phyloP scores from a whole-genome alignment of 2,329 filamentous ascomycete species.

The Hortaea werneckii region DNA sequence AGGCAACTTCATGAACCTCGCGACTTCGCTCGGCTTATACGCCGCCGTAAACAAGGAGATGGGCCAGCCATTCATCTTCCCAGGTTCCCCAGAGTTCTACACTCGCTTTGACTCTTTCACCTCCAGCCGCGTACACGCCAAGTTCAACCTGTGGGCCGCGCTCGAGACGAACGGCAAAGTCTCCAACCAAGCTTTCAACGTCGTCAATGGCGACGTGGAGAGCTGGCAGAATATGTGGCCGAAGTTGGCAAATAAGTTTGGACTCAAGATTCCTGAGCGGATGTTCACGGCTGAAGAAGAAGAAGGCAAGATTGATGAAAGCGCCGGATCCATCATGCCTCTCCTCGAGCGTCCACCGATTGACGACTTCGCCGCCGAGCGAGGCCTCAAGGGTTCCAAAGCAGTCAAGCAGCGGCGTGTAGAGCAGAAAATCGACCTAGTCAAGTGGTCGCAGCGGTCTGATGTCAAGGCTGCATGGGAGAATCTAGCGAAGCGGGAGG shows the following conservation, averaged over 20 bases:
- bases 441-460: too few relatives aligned
- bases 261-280: conserved; percentile 17
- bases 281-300: conserved; percentile 5
- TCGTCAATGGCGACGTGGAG: conserved; percentile 33
- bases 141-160: conserved; percentile 26
- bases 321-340: too few relatives aligned
- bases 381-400: too few relatives aligned
- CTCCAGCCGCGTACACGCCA: conserved; percentile 15
- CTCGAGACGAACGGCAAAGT: conserved; percentile 19
- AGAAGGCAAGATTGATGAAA: background rate
- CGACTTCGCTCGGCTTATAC: conserved; percentile 22
- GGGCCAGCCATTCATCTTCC: conserved; percentile 17
- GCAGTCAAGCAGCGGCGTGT: too few relatives aligned
- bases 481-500: too few relatives aligned
- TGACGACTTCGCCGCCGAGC: too few relatives aligned
- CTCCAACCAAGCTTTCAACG: conserved; percentile 34
- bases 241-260: conserved; percentile 28
- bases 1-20: conserved; percentile 30
- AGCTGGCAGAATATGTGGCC: conserved; percentile 37
- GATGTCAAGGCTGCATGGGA: too few relatives aligned
- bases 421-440: too few relatives aligned
- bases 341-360: too few relatives aligned
- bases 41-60: conserved; percentile 21
- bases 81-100: conserved; percentile 22
- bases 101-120: conserved; percentile 24